Evolutionary conservation across 257 asterid genomes (phyloP).

Genomic region (Schizonepeta tenuifolia): DNA sequence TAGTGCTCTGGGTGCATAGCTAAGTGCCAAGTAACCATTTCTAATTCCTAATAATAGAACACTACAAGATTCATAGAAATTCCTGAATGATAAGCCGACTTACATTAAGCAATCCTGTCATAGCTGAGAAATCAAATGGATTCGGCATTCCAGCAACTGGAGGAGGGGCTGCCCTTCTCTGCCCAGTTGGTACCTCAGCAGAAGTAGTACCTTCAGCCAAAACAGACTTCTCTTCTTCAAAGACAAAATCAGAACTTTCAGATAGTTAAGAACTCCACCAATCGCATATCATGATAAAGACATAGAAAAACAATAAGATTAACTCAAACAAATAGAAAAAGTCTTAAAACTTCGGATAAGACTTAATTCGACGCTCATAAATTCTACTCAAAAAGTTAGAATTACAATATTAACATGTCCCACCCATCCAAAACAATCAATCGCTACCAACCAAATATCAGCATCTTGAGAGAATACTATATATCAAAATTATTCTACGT

Average conservation of each 20-base stretch:
- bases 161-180: slow-evolving; percentile 49
- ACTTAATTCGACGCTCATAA: not conserved
- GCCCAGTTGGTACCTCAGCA: slow-evolving; percentile 54
- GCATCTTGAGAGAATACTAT: not conserved
- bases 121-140: slow-evolving; percentile 91
- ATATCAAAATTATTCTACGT: not conserved
- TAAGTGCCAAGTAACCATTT: not conserved
- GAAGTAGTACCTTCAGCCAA: slow-evolving; percentile 50
- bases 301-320: not conserved
- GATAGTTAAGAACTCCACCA: not conserved
- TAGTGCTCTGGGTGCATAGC: not conserved
- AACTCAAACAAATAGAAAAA: not conserved
- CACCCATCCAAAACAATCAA: not conserved
- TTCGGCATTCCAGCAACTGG: slow-evolving; percentile 58
- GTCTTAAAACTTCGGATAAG: not conserved
- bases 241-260: slow-evolving; percentile 1
- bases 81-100: not conserved
- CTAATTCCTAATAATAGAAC: not conserved
- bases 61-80: not conserved
- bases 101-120: slow-evolving; percentile 90
- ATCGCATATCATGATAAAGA: not conserved
- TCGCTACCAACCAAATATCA: slow-evolving; percentile 8
- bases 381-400: slow-evolving; percentile 7
- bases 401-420: not conserved
- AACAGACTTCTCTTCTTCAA: slow-evolving; percentile 59